Evolutionary conservation across 2,329 filamentous ascomycete genomes (phyloP).

Genomic region (Allantophomopsis lycopodina): DNA sequence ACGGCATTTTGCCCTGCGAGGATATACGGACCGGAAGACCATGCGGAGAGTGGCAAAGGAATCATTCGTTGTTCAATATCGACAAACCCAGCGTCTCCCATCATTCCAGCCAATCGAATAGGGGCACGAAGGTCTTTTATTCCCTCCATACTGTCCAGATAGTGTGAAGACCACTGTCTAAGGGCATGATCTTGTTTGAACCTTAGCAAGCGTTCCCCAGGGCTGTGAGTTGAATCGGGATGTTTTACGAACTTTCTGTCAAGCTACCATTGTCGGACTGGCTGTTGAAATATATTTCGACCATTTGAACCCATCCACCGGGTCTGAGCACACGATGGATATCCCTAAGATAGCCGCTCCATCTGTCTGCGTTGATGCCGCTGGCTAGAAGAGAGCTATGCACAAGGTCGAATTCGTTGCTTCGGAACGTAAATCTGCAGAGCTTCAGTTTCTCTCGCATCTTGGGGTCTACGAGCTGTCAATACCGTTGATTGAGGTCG

Average conservation of each 20-base stretch:
- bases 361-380: slow-evolving; percentile 61
- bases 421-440: slow-evolving; percentile 48
- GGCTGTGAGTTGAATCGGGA: neutral
- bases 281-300: slow-evolving; percentile 75
- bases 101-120: slow-evolving; percentile 30
- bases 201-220: slow-evolving; percentile 5
- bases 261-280: slow-evolving; percentile 79
- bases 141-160: slow-evolving; percentile 45
- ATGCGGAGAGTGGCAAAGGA: slow-evolving; percentile 54
- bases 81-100: slow-evolving; percentile 40
- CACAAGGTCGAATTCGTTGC: slow-evolving; percentile 67
- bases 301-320: slow-evolving; percentile 77
- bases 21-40: slow-evolving; percentile 27
- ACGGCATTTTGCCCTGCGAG: too few species aligned
- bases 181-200: slow-evolving; percentile 41
- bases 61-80: slow-evolving; percentile 55
- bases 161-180: slow-evolving; percentile 51
- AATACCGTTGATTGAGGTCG: slow-evolving; percentile 39
- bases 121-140: slow-evolving; percentile 54
- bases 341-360: slow-evolving; percentile 64
- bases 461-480: too few species aligned
- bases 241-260: slow-evolving; percentile 33
- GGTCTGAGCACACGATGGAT: slow-evolving; percentile 58
- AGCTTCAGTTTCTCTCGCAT: too few species aligned
- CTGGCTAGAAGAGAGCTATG: slow-evolving; percentile 59